phyloP scores from a whole-genome alignment of 805 yeast genomes.

The Candida ovalis region DNA sequence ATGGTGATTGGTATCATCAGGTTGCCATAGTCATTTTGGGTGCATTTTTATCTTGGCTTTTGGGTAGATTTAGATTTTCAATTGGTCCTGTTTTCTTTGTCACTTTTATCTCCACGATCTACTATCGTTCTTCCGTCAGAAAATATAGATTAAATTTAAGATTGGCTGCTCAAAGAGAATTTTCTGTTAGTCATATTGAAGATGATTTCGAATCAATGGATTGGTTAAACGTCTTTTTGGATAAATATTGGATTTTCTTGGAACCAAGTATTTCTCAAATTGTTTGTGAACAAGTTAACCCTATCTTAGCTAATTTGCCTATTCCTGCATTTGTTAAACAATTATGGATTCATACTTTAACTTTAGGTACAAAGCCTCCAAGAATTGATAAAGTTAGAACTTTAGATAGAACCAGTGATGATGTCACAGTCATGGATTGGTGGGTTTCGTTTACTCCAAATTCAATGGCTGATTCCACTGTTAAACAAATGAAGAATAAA shows the following conservation, averaged over 20 bases:
- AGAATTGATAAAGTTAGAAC: slow-evolving; percentile 89
- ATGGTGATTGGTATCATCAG: slow-evolving; percentile 97
- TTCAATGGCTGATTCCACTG: slow-evolving; percentile 76
- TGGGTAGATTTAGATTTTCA: slow-evolving; percentile 75
- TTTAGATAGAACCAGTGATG: slow-evolving; percentile 82
- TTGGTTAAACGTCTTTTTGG: slow-evolving; percentile 87
- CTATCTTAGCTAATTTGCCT: slow-evolving; percentile 71
- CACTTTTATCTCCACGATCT: slow-evolving; percentile 54
- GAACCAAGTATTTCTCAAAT: slow-evolving; percentile 88
- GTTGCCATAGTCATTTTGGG: slow-evolving; percentile 67
- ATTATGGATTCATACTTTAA: slow-evolving; percentile 82
- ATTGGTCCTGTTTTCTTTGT: slow-evolving; percentile 79
- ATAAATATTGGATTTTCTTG: slow-evolving; percentile 85
- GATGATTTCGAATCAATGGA: slow-evolving; percentile 91
- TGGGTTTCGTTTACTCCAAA: slow-evolving; percentile 90
- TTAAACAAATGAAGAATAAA: slow-evolving; percentile 77
- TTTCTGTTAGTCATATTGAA: slow-evolving; percentile 76
- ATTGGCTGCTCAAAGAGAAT: slow-evolving; percentile 81
- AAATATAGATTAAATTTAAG: slow-evolving; percentile 72
- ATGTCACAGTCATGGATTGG: slow-evolving; percentile 98
- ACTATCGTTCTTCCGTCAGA: slow-evolving; percentile 80
- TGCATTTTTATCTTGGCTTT: slow-evolving; percentile 67
- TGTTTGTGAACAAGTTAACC: slow-evolving; percentile 82
- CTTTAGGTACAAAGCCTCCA: slow-evolving; percentile 94
- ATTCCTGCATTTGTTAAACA: slow-evolving; percentile 80